These are phyloP conservation scores for Purpureocillium takamizusanense DNA, from an alignment of 2,329 filamentous ascomycete species.

Conservation along the genomic window DNA sequence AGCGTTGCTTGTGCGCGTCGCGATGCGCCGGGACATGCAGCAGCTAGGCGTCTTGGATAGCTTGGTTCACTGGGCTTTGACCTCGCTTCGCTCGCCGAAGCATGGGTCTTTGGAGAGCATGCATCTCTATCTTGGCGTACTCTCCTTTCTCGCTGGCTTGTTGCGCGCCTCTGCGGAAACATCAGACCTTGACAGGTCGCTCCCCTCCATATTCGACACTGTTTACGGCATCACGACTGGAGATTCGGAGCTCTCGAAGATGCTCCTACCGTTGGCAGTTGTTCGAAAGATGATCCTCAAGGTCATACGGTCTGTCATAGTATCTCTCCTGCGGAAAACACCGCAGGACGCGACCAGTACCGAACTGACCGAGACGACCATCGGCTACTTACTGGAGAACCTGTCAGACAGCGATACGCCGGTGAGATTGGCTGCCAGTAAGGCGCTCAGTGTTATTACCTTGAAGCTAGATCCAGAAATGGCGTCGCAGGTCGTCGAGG, in stretches of 20 bases:
- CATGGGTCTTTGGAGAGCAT: slow-evolving; percentile 36
- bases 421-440: slow-evolving; percentile 83
- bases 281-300: slow-evolving; percentile 80
- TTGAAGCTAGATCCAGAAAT: slow-evolving; percentile 71
- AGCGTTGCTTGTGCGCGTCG: slow-evolving; percentile 67
- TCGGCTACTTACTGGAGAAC: slow-evolving; percentile 70
- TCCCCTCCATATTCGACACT: slow-evolving; percentile 56
- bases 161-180: slow-evolving; percentile 61
- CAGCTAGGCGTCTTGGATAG: slow-evolving; percentile 58
- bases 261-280: slow-evolving; percentile 63
- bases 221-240: slow-evolving; percentile 50
- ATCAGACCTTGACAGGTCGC: slow-evolving; percentile 60
- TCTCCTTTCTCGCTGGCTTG: slow-evolving; percentile 73
- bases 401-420: slow-evolving; percentile 85
- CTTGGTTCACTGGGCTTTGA: slow-evolving; percentile 63
- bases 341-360: slow-evolving; percentile 30
- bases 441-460: slow-evolving; percentile 80
- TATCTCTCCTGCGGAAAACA: slow-evolving; percentile 52
- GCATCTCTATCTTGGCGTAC: slow-evolving; percentile 68
- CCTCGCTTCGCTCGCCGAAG: slow-evolving; percentile 40
- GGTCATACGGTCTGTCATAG: slow-evolving; percentile 65
- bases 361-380: slow-evolving; percentile 65
- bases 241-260: slow-evolving; percentile 36
- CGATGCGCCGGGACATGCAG: slow-evolving; percentile 85
- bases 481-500: slow-evolving; percentile 80